These are phyloP conservation scores for Leccinum aurantiacum DNA, from an alignment of 768 basidiomycete species.

Conservation along the genomic window DNA sequence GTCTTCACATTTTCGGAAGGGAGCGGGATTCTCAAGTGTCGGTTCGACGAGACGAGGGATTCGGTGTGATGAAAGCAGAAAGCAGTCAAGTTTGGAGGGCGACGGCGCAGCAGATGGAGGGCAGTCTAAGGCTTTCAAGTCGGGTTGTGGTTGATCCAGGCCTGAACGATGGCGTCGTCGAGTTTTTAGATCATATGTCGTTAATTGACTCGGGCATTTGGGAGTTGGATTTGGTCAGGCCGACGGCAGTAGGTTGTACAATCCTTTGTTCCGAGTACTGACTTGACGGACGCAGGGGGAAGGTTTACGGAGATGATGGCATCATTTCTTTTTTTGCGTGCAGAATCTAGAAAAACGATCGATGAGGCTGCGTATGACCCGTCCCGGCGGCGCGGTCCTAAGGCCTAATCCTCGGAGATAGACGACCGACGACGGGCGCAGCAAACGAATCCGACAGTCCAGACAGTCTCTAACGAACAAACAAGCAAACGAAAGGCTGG, in stretches of 20 bases:
- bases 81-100: conserved; percentile 73
- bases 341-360: conserved; percentile 10
- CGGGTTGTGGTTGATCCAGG: conserved; percentile 69
- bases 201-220: conserved; percentile 61
- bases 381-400: no score
- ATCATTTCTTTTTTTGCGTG: conserved; percentile 4
- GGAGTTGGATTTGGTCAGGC: conserved; percentile 53
- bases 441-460: no score
- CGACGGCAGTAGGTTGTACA: conserved; percentile 14
- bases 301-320: conserved; percentile 34
- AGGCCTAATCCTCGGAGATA: no score
- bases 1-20: conserved; percentile 64
- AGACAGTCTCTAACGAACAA: no score
- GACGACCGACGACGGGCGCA: no score
- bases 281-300: conserved; percentile 25
- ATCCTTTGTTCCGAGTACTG: conserved; percentile 23
- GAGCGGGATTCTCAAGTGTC: conserved; percentile 71
- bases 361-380: no score
- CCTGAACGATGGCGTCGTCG: conserved; percentile 74
- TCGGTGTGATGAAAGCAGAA: conserved; percentile 48
- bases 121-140: conserved; percentile 49
- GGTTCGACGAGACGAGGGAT: conserved; percentile 65
- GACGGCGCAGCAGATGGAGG: conserved; percentile 38
- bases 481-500: no score
- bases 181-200: conserved; percentile 75